Conservation (phyloP, 345 rosid genomes). For the Diplotaxis tenuifolia region DNA sequence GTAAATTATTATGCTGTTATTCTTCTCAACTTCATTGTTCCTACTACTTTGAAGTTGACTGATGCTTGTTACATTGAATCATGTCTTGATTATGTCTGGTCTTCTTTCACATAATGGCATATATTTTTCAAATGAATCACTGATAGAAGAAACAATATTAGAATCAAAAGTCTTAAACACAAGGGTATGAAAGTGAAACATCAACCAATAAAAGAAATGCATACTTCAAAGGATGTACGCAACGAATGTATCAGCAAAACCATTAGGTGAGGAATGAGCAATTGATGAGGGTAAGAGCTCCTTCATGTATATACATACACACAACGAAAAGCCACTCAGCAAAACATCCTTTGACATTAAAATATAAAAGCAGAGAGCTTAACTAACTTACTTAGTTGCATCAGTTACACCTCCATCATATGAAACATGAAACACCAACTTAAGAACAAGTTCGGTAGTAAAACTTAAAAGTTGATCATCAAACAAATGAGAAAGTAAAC, state of each 20-base stretch:
- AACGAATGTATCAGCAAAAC: conserved; percentile 80
- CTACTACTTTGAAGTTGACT: conserved; percentile 23
- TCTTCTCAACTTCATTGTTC: conserved; percentile 47
- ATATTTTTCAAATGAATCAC: conserved; percentile 76
- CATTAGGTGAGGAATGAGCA: conserved; percentile 75
- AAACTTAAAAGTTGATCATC: background rate
- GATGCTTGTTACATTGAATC: conserved; percentile 32
- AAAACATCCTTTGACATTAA: conserved; percentile 27
- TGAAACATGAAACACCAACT: background rate
- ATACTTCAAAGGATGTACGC: conserved; percentile 82
- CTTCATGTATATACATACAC: conserved; percentile 46
- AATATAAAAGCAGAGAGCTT: conserved; percentile 38
- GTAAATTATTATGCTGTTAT: no score
- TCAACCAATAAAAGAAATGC: conserved; percentile 11
- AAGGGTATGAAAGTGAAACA: background rate
- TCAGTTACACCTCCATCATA: conserved; percentile 40
- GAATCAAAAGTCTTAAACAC: background rate
- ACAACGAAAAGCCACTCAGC: conserved; percentile 4
- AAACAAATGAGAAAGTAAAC: background rate
- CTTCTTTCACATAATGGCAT: conserved; percentile 68
- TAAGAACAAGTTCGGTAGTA: background rate
- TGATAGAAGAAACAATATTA: conserved; percentile 30
- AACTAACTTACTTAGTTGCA: conserved; percentile 51
- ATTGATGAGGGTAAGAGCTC: conserved; percentile 72
- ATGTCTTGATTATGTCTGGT: conserved; percentile 62